Evolutionary conservation across 140 eudicot species (phyloP).

Genomic region (Senecio squalidus): DNA sequence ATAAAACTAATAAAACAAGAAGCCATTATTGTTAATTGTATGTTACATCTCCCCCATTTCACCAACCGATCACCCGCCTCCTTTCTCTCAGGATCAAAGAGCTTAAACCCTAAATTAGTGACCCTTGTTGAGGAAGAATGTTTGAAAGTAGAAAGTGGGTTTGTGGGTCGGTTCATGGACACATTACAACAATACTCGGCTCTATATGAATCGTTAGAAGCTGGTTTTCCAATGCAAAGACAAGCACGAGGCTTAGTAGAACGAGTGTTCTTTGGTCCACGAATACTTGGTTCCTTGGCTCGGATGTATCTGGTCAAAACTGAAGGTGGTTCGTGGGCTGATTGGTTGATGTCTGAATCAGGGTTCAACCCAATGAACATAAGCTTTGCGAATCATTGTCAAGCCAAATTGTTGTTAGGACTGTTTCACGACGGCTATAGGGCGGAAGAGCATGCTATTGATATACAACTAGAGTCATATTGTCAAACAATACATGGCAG

Average conservation of each 20-base stretch:
- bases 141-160: conserved; percentile 35
- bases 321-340: conserved; percentile 40
- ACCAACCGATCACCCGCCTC: conserved; percentile 54
- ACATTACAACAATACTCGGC: conserved; percentile 65
- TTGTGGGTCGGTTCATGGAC: conserved; percentile 71
- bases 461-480: too few species aligned
- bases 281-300: conserved; percentile 53
- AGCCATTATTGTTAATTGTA: conserved; percentile 57
- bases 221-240: conserved; percentile 78
- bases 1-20: conserved; percentile 65
- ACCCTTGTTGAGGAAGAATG: conserved; percentile 65
- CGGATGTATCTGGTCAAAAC: conserved; percentile 43
- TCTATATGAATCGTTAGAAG: conserved; percentile 64
- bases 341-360: conserved; percentile 30
- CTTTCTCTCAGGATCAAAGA: conserved; percentile 46
- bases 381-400: conserved; percentile 82
- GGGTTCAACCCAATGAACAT: conserved; percentile 42
- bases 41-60: conserved; percentile 61
- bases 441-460: conserved; percentile 51
- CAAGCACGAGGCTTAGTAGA: conserved; percentile 73
- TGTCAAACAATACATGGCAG: too few species aligned
- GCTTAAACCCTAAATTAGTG: conserved; percentile 52
- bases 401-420: conserved; percentile 69
- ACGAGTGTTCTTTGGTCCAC: conserved; percentile 62
- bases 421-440: conserved; percentile 64